Base-by-base conservation (phyloP, 139 green algal genomes). In the Mesostigma viride region DNA sequence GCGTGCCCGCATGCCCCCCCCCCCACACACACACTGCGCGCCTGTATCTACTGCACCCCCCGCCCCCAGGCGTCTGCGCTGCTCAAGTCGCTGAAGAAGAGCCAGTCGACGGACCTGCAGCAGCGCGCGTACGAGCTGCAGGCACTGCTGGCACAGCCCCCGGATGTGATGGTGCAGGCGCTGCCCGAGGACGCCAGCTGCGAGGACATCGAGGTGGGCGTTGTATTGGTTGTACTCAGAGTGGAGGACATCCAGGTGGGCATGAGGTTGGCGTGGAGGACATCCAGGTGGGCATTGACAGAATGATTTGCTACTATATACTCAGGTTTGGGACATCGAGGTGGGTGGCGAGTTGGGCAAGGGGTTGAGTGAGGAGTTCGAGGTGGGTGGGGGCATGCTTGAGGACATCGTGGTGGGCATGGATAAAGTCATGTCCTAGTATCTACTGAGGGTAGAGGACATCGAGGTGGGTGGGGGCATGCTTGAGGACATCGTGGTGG, bases 61-160 rank as follows among this genome's bases (percentile, higher is more conserved):
- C 14, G 14, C 14, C 40, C 17, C 14, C 40, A 76, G 65, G 70
- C 36, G 6, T 8, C 46, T n/a, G 26, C 70, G 30, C 65, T 81
- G 2, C 26, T 79, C 27, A 58, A 78, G 4, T 31, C 33, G 28
- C 57, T 81, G 28, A 31, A 26, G 4, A 62, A 30, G 8, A 68
- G 44, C 2, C 59, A 46, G 8, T 73, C 33, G 11, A 77, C 85
- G 45, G 87, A 92, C 72, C 74, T 95, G 66, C 90, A 96, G 85
- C 87, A 95, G 75, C 72, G 86, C 5, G 89, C 91, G 20, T 75
- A 89, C 22, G 87, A 97, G 82, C 74, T 94, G 34, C 59, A 76
- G 58, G 81, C 84, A 2, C 77, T 96, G 60, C 68, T 91, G 3
- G 57, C n/a, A 3, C 27, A 74, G 53, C 26, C 27, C 45, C 36